Base-by-base conservation (phyloP, 164 flowering plant species). In the Aristolochia contorta region DNA sequence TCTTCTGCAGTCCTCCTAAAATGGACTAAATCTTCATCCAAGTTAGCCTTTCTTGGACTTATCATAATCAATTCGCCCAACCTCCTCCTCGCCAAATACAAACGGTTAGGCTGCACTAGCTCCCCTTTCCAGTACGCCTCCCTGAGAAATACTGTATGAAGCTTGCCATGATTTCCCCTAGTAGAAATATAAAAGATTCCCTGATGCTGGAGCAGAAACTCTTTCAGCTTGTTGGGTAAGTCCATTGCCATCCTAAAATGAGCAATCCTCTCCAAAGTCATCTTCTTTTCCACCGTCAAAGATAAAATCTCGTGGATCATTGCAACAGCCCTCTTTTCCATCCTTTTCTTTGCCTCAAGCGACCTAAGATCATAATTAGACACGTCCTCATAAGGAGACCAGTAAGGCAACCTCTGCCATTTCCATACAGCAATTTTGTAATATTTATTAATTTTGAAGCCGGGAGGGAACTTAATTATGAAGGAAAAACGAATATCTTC, bases 161-260 rank as follows among this genome's bases (percentile, higher is more conserved):
- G 84, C 81, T 89, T 94, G 63, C 99, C 99, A 16, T 79, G 80
- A 75, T 94, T 88, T 62, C 99, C 99, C 67, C 96, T 79, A 0
- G 97, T 94, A 0, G 97, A 94, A 15, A 94, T 79, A 65, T 91
- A 94, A 71, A 94, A 94, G 37, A 94, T 89, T 49, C 99, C 99
- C 72, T 94, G 99, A 74, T 91, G 95, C 73, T 81, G 99, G 54
- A 94, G 89, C 41, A 91, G 69, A 54, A 94, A 86, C 16, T 85
- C 96, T 78, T 91, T 93, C 72, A 94, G 74, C 74, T 85, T 91
- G 72, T 84, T 91, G 0, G 97, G 96, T 78, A 94, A 77, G 65
- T 85, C 70, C 91, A 91, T 77, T 0, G 79, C 79, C 75, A 72
- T 24, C 64, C 99, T 76, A 69, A 94, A 91, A 79, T 90, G 95